Evolutionary conservation across 106 monocot genomes (phyloP).

Genomic region (Phalaenopsis aphrodite): DNA sequence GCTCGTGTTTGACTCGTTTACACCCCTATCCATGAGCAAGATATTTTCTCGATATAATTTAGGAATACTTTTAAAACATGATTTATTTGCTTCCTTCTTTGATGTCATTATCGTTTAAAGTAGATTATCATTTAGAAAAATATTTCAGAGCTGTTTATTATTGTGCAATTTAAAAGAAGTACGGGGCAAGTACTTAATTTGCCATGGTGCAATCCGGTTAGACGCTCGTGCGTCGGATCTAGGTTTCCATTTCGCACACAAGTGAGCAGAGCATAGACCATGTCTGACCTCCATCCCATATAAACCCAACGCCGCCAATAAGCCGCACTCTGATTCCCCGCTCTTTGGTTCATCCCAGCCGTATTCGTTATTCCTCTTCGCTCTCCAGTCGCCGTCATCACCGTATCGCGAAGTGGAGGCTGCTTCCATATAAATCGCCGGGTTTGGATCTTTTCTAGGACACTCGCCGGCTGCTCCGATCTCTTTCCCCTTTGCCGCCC

Average conservation of each 20-base stretch:
- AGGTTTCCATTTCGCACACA: conserved; percentile 15
- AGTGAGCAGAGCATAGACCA: not conserved
- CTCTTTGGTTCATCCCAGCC: not conserved
- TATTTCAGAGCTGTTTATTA: no score
- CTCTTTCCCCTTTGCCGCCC: no score
- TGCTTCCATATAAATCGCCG: not conserved
- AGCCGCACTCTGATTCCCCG: not conserved
- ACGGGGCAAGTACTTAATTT: not conserved
- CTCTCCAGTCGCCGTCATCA: not conserved
- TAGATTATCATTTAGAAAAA: no score
- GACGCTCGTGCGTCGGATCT: conserved; percentile 10
- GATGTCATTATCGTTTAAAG: no score
- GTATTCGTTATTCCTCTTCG: not conserved
- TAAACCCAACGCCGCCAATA: not conserved
- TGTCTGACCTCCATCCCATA: not conserved
- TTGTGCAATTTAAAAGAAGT: no score
- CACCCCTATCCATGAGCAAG: no score
- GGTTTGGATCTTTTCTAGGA: not conserved
- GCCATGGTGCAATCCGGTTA: not conserved
- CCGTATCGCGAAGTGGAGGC: not conserved
- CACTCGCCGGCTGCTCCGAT: not conserved
- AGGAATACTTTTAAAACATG: no score
- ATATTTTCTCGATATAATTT: no score
- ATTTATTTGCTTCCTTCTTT: no score
- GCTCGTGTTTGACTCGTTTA: no score